Evolutionary conservation across 176 grass and related monocot genomes (phyloP).

Genomic region (Secale cereale): DNA sequence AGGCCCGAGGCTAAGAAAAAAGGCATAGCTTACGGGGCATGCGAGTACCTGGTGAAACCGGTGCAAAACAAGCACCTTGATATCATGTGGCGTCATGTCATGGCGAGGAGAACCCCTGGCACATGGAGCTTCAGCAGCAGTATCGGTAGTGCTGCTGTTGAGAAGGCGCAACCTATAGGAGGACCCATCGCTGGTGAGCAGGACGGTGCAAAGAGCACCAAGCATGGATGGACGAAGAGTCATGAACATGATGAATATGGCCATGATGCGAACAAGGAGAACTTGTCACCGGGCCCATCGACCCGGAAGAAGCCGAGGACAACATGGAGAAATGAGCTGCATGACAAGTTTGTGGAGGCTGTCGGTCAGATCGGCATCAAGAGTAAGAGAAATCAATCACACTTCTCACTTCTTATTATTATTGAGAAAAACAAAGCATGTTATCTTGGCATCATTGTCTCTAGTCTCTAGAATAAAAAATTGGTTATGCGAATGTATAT

Average conservation of each 20-base stretch:
- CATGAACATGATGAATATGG: not conserved
- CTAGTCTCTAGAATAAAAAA: not conserved
- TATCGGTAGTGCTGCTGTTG: not conserved
- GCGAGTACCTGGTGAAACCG: conserved; percentile 62
- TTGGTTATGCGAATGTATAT: conserved; percentile 16
- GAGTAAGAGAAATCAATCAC: conserved; percentile 36
- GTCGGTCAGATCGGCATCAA: conserved; percentile 50
- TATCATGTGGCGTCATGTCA: conserved; percentile 61
- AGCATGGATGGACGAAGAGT: not conserved
- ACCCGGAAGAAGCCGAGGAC: conserved; percentile 45
- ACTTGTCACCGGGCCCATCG: not conserved
- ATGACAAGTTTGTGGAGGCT: conserved; percentile 47
- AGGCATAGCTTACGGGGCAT: conserved; percentile 44
- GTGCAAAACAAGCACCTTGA: conserved; percentile 31
- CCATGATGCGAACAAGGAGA: conserved; percentile 13
- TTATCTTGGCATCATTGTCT: not conserved
- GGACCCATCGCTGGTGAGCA: not conserved
- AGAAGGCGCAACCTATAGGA: not conserved
- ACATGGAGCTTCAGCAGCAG: not conserved
- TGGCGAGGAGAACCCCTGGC: not conserved
- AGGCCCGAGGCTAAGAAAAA: conserved; percentile 38
- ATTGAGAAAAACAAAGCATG: not conserved
- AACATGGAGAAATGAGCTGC: conserved; percentile 40
- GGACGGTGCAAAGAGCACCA: not conserved
- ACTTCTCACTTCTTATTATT: not conserved